phyloP scores from a whole-genome alignment of 192 early-diverging fungal species.

The Backusella tarrabulga region DNA sequence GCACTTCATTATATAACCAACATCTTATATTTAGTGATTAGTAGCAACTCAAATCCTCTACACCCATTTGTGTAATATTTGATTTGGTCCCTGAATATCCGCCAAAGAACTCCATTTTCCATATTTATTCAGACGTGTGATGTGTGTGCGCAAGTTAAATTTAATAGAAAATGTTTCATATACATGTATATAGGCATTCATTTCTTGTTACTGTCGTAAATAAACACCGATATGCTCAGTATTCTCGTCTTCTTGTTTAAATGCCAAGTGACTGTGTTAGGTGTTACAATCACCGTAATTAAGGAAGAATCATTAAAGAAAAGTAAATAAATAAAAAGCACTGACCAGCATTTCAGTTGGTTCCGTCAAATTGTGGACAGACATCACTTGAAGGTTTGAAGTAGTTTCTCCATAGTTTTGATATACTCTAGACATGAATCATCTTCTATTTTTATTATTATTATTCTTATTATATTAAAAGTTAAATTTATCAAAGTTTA shows the following conservation, averaged over 20 bases:
- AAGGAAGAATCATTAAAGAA: neutral
- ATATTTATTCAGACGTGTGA: neutral
- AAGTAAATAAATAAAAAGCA: neutral
- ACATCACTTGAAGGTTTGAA: neutral
- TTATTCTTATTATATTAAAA: neutral
- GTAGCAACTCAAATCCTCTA: neutral
- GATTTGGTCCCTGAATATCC: neutral
- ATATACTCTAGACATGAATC: neutral
- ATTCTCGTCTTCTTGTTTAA: neutral
- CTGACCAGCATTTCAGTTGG: neutral
- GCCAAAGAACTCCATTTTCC: neutral
- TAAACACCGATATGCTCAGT: neutral
- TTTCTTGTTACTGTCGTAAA: neutral
- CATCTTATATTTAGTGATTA: neutral
- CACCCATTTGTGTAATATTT: neutral
- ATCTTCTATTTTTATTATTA: neutral
- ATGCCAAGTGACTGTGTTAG: neutral
- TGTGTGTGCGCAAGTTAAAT: neutral
- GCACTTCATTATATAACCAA: neutral
- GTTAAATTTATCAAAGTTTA: neutral
- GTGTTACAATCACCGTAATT: neutral
- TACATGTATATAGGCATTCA: no score
- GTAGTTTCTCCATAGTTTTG: neutral
- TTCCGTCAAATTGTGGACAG: neutral
- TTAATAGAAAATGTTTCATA: neutral